Evolutionary conservation across 1,284 basidiomycete species (phyloP), one percentile per base, ranked within the genome.

Genomic region (Cerrena zonata): DNA sequence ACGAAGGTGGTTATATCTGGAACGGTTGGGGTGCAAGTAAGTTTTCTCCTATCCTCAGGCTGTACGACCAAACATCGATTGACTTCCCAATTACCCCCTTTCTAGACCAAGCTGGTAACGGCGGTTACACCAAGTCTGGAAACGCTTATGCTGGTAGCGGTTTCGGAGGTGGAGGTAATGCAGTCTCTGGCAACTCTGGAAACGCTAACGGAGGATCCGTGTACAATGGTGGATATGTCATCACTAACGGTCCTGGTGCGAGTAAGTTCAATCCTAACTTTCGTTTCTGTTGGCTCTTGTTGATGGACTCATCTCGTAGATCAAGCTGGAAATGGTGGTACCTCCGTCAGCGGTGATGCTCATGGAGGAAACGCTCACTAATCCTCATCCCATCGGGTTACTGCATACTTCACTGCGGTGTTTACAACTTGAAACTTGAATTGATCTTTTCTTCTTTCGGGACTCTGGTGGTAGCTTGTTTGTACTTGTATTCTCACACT

Each of bases 321-420:
- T 30, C 7, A 11, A 5, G 46, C 46, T 24, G 46, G 46, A 7
- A 39, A 48, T 39, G 46, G 46, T n/a, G 46, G 46, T 21, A 22
- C 19, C 15, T 48, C 46, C 21, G 7, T 12, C 18, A 48, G 46
- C 36, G 46, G 46, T 7, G 46, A 48, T 39, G 46, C 46, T 37
- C 10, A 34, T 22, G 46, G 46, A 7, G 46, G 45, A 13, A 12
- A 46, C 12, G 45, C 39, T 10, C 15, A 34, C n/a, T n/a, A n/a
- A n/a, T n/a, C n/a, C n/a, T n/a, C n/a, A n/a, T n/a, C n/a, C n/a
- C n/a, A n/a, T n/a, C n/a, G n/a, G n/a, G n/a, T n/a, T n/a, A n/a
- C n/a, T n/a, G n/a, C n/a, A n/a, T n/a, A n/a, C n/a, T n/a, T n/a
- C n/a, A n/a, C n/a, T n/a, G n/a, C n/a, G n/a, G n/a, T n/a, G n/a